phyloP scores from a whole-genome alignment of 2,329 filamentous ascomycete species.

The Emmonsiellopsis sp. region DNA sequence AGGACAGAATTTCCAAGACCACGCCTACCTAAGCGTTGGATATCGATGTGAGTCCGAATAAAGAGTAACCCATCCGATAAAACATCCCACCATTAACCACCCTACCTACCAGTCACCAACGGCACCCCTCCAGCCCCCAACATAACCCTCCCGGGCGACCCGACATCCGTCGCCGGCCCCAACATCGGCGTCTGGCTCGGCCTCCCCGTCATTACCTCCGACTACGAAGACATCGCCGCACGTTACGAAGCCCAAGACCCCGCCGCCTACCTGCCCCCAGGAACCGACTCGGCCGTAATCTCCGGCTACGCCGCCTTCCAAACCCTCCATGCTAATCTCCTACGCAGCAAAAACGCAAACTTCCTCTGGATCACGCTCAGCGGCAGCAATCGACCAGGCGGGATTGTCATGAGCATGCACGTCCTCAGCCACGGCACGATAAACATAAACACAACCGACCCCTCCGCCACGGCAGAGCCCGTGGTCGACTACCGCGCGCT shows the following conservation, averaged over 20 bases:
- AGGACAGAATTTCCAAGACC: slow-evolving; percentile 26
- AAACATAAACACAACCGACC: slow-evolving; percentile 28
- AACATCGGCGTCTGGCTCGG: not conserved
- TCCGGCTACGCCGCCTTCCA: not conserved
- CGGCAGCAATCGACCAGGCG: not conserved
- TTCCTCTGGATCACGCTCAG: not conserved
- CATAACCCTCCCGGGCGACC: not conserved
- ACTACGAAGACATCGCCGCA: not conserved
- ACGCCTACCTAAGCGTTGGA: not conserved
- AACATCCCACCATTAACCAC: not conserved
- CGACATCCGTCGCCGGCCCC: not conserved
- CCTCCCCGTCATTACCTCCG: not conserved
- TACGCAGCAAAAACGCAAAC: not conserved
- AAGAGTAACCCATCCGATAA: not conserved
- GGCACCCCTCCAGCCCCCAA: not conserved
- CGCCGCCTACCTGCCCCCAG: not conserved
- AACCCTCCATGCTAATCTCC: not conserved
- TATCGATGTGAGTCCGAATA: not conserved
- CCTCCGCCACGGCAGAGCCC: slow-evolving; percentile 24
- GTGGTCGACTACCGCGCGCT: slow-evolving; percentile 32
- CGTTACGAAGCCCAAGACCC: not conserved
- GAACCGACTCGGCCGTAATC: not conserved
- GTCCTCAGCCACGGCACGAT: slow-evolving; percentile 34
- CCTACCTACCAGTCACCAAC: not conserved
- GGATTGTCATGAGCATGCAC: slow-evolving; percentile 13